These are phyloP conservation scores for Fennellomyces sp. DNA, from an alignment of 371 early-diverging fungal species.

Conservation along the genomic window DNA sequence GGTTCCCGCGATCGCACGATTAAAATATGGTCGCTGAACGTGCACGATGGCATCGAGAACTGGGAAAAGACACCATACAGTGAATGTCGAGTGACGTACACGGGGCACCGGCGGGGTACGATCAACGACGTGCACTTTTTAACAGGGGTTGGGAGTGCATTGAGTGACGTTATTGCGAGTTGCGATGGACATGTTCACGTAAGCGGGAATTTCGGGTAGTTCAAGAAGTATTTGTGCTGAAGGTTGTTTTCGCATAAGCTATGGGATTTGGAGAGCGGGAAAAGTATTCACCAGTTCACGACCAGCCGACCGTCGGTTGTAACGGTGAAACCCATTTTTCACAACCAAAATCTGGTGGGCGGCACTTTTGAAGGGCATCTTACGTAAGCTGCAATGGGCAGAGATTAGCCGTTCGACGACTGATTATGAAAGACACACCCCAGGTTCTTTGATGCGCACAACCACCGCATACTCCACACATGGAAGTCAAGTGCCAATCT, in stretches of 20 bases:
- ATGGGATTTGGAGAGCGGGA: constrained; percentile 68
- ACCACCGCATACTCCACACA: constrained; percentile 36
- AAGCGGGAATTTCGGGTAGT: constrained; percentile 9
- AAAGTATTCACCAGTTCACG: constrained; percentile 53
- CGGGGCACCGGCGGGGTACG: constrained; percentile 57
- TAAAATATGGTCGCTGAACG: constrained; percentile 72
- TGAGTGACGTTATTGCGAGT: constrained; percentile 61
- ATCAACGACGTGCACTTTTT: constrained; percentile 62
- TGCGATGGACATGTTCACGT: constrained; percentile 73
- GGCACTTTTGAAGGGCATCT: constrained; percentile 52
- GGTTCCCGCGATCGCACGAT: constrained; percentile 71
- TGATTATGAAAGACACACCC: no score
- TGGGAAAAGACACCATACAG: constrained; percentile 58
- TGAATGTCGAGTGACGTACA: constrained; percentile 62
- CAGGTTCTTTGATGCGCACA: constrained; percentile 51
- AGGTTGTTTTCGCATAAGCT: constrained; percentile 30
- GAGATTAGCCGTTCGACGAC: no score
- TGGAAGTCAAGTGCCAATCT: constrained; percentile 50
- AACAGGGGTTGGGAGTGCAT: constrained; percentile 48
- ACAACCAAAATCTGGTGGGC: constrained; percentile 58
- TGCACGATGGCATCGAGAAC: constrained; percentile 63
- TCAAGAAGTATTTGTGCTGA: not conserved
- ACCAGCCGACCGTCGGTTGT: constrained; percentile 51
- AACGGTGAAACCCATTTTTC: constrained; percentile 58
- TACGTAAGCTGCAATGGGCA: no score